phyloP scores from a whole-genome alignment of 495 filamentous ascomycete genomes.

The Penicillium cataractarum region DNA sequence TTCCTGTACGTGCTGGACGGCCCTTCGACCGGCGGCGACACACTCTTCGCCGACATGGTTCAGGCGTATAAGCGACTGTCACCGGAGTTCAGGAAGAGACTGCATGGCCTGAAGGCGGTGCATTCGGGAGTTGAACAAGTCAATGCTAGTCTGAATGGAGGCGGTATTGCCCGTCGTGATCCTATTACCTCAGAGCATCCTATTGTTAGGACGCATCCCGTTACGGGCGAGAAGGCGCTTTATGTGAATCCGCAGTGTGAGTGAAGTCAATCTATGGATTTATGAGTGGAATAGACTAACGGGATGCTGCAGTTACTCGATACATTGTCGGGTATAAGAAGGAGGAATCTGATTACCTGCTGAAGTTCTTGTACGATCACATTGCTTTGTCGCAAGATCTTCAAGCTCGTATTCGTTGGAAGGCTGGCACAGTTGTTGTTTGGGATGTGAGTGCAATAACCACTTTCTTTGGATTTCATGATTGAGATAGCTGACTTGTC shows the following conservation, averaged over 20 bases:
- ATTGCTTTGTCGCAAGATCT: constrained; percentile 61
- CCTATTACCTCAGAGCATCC: constrained; percentile 60
- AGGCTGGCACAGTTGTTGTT: constrained; percentile 59
- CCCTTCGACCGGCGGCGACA: constrained; percentile 66
- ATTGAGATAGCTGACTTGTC: not conserved
- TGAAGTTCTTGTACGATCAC: constrained; percentile 69
- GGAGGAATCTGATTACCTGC: constrained; percentile 66
- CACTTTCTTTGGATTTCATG: not conserved
- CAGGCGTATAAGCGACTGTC: constrained; percentile 61
- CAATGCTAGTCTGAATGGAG: constrained; percentile 49
- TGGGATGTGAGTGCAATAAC: constrained; percentile 56
- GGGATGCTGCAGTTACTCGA: constrained; percentile 51
- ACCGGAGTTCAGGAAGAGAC: constrained; percentile 56
- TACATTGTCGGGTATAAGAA: constrained; percentile 68
- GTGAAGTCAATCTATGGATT: constrained; percentile 21
- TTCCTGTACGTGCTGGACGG: constrained; percentile 66
- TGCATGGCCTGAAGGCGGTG: constrained; percentile 62
- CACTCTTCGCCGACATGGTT: constrained; percentile 61
- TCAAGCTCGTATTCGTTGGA: constrained; percentile 62
- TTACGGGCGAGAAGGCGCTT: constrained; percentile 74
- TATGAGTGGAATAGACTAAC: not conserved
- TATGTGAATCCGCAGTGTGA: constrained; percentile 87
- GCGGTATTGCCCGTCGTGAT: constrained; percentile 57
- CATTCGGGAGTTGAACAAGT: constrained; percentile 62
- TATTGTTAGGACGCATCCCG: constrained; percentile 63